phyloP scores from a whole-genome alignment of 202 grass and related monocot species.

The Bolboschoenoplectus hybrid region DNA sequence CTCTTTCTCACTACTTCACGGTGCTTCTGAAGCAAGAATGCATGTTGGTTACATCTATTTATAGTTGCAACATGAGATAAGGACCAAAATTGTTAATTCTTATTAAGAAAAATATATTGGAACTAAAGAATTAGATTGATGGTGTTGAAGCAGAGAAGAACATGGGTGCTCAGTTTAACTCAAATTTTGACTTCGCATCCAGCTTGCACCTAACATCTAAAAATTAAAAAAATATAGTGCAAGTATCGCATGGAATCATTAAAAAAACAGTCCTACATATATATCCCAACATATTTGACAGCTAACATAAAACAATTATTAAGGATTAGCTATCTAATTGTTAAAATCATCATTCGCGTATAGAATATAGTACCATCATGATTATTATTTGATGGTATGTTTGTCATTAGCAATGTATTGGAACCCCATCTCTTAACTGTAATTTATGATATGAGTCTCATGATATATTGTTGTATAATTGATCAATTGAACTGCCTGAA shows the following conservation, averaged over 20 bases:
- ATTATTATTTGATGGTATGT: too few relatives aligned
- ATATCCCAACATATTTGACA: not conserved
- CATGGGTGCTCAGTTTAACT: not conserved
- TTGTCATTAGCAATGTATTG: too few relatives aligned
- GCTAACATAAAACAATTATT: not conserved
- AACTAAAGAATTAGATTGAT: not conserved
- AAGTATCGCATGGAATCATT: not conserved
- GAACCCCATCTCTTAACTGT: too few relatives aligned
- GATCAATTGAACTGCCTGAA: too few relatives aligned
- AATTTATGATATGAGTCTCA: too few relatives aligned
- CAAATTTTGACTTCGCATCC: not conserved
- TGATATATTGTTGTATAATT: too few relatives aligned
- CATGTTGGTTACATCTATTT: slow-evolving; percentile 1
- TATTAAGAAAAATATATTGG: not conserved
- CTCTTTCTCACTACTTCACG: not conserved
- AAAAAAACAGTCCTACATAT: not conserved
- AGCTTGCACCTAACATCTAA: not conserved
- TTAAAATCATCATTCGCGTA: too few relatives aligned
- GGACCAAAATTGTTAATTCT: not conserved
- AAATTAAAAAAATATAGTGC: not conserved
- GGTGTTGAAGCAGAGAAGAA: not conserved
- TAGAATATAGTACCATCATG: too few relatives aligned
- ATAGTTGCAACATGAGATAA: not conserved
- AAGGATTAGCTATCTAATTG: too few relatives aligned
- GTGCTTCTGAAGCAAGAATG: not conserved